phyloP scores from a whole-genome alignment of 1,284 basidiomycete genomes.

The Trametes sp. region DNA sequence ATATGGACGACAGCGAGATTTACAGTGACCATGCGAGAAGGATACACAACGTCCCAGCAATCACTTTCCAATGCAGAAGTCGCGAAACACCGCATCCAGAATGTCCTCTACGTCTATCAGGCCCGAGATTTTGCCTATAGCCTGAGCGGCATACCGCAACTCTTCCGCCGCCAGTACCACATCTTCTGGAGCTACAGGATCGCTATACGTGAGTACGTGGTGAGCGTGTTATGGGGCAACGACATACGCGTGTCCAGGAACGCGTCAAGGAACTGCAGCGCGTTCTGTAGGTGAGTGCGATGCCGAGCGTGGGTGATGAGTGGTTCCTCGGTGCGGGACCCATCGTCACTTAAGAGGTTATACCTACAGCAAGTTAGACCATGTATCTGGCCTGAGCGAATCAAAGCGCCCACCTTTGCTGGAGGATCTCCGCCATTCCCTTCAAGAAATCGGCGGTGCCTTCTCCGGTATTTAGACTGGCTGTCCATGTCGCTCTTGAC shows the following conservation, averaged over 20 bases:
- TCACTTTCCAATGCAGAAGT: conserved; percentile 88
- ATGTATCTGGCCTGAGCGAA: background rate
- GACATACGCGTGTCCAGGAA: conserved; percentile 66
- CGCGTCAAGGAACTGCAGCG: conserved; percentile 68
- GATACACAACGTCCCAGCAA: background rate
- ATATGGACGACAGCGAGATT: too few relatives aligned
- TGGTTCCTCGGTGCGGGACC: conserved; percentile 50
- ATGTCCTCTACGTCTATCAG: conserved; percentile 80
- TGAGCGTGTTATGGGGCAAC: conserved; percentile 8
- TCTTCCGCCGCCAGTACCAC: conserved; percentile 86
- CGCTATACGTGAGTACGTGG: background rate
- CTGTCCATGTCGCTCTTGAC: conserved; percentile 58
- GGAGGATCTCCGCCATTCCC: conserved; percentile 61
- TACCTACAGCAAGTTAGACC: conserved; percentile 42
- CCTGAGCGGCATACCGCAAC: conserved; percentile 81
- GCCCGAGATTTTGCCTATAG: conserved; percentile 84
- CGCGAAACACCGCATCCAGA: conserved; percentile 80
- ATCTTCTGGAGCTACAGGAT: conserved; percentile 54
- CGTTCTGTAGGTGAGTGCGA: conserved; percentile 75
- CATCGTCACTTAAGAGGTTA: conserved; percentile 42
- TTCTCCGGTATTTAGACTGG: conserved; percentile 67
- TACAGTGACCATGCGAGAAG: too few relatives aligned
- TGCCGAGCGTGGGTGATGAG: conserved; percentile 85
- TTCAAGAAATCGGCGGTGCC: conserved; percentile 67
- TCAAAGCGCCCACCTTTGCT: conserved; percentile 53